These are phyloP conservation scores for Cercospora sp. DNA, from an alignment of 2,329 filamentous ascomycete genomes.

Conservation along the genomic window DNA sequence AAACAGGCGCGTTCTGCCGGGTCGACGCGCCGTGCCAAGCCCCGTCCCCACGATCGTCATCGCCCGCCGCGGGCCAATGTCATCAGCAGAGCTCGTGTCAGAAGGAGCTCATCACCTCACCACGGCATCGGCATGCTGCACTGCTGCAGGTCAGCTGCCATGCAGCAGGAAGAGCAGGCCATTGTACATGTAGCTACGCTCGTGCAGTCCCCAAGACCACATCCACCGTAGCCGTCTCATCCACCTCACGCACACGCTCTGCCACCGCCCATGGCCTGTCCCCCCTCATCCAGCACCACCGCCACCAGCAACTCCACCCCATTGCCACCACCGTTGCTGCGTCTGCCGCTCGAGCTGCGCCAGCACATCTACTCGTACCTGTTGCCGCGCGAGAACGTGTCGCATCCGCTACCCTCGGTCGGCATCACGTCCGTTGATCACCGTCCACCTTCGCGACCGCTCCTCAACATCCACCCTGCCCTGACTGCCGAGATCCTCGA, in stretches of 20 bases:
- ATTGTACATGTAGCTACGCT: no score
- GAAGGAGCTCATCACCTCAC: neutral
- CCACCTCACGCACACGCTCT: neutral
- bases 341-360: conserved; percentile 48
- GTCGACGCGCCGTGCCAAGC: conserved; percentile 11
- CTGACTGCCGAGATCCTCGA: conserved; percentile 36
- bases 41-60: neutral
- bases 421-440: conserved; percentile 41
- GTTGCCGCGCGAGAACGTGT: conserved; percentile 33
- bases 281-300: neutral
- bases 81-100: neutral
- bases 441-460: conserved; percentile 28
- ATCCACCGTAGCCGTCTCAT: neutral
- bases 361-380: conserved; percentile 45
- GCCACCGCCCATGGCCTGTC: neutral
- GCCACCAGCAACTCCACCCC: neutral
- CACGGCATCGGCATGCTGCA: neutral
- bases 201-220: no score
- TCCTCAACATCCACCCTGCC: conserved; percentile 34
- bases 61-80: neutral
- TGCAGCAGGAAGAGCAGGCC: neutral
- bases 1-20: neutral
- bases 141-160: neutral
- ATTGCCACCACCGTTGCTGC: conserved; percentile 31
- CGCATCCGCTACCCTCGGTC: conserved; percentile 36